Evolutionary conservation across 1,284 basidiomycete genomes (phyloP).

Genomic region (Dichomitus squalens): DNA sequence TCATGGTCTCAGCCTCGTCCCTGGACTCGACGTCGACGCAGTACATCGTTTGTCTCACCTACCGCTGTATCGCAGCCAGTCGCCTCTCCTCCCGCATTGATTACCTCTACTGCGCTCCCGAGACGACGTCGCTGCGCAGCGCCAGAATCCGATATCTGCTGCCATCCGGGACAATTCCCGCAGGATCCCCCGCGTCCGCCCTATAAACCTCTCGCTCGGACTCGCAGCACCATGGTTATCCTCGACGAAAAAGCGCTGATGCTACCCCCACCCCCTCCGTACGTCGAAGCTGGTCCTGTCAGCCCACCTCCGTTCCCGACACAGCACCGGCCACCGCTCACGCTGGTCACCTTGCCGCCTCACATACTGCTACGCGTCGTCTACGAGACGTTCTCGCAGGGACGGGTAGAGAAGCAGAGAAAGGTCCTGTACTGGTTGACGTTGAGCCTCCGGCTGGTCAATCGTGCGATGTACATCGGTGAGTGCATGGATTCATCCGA

Average conservation of each 20-base stretch:
- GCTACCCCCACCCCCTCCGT: slow-evolving; percentile 46
- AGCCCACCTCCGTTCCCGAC: slow-evolving; percentile 39
- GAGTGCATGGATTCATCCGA: slow-evolving; percentile 17
- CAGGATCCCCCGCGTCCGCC: slow-evolving; percentile 1
- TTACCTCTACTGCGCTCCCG: slow-evolving; percentile 5
- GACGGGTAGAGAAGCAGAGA: slow-evolving; percentile 52
- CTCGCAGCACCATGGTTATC: slow-evolving; percentile 42
- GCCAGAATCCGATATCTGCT: slow-evolving; percentile 13
- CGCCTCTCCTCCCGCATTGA: slow-evolving; percentile 8
- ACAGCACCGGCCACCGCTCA: slow-evolving; percentile 18
- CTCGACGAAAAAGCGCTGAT: slow-evolving; percentile 52
- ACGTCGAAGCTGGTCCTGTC: slow-evolving; percentile 29
- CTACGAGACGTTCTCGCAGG: slow-evolving; percentile 57
- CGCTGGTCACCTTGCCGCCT: slow-evolving; percentile 49
- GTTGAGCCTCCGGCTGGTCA: slow-evolving; percentile 63
- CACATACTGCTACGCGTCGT: slow-evolving; percentile 66
- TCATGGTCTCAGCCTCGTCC: not conserved
- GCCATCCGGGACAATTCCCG: slow-evolving; percentile 14
- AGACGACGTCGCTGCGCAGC: slow-evolving; percentile 22
- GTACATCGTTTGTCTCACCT: slow-evolving; percentile 1
- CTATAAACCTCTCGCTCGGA: slow-evolving; percentile 16
- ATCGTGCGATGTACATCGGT: slow-evolving; percentile 67
- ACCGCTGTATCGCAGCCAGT: slow-evolving; percentile 4
- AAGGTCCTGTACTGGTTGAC: slow-evolving; percentile 71
- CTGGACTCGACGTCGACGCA: not conserved